Conservation (phyloP, 352 stramenopile genomes). For the Globisporangium spiculum region DNA sequence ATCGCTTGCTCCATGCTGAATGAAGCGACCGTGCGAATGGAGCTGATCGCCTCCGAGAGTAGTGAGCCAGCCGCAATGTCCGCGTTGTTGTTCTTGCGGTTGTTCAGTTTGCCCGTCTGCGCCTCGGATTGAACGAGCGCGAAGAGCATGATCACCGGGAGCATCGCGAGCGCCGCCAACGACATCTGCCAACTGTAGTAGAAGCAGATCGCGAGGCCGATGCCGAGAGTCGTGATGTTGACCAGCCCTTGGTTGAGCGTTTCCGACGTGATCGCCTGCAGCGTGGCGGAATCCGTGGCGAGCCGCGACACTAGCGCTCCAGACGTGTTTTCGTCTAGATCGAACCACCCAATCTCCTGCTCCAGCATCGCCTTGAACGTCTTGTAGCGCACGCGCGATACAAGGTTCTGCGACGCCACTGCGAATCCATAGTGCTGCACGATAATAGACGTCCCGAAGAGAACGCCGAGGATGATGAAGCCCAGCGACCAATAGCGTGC, state of each 20-base stretch:
- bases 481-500: constrained; percentile 33
- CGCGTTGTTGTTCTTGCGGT: constrained; percentile 42
- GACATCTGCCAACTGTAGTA: constrained; percentile 65
- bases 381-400: constrained; percentile 36
- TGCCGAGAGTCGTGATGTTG: constrained; percentile 48
- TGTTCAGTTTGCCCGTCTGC: constrained; percentile 32
- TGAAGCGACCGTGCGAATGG: constrained; percentile 49
- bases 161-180: constrained; percentile 29
- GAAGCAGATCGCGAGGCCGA: constrained; percentile 43
- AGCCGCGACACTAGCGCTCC: constrained; percentile 64
- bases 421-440: constrained; percentile 55
- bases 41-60: constrained; percentile 41
- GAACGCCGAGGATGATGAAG: constrained; percentile 38
- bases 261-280: constrained; percentile 79
- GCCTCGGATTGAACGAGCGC: constrained; percentile 44
- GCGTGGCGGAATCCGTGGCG: constrained; percentile 62
- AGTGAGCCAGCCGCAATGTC: constrained; percentile 35
- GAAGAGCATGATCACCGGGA: constrained; percentile 24
- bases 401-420: constrained; percentile 44
- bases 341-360: constrained; percentile 80
- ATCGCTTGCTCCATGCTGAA: constrained; percentile 31
- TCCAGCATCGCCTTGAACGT: constrained; percentile 59
- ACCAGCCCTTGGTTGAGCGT: constrained; percentile 52
- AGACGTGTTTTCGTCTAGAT: constrained; percentile 55
- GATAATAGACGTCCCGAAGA: constrained; percentile 38